Percentiles rank a stretch among this genome's conserved stretches.
Conservation (phyloP, 768 basidiomycete species). For the Butyriboletus loyo region DNA sequence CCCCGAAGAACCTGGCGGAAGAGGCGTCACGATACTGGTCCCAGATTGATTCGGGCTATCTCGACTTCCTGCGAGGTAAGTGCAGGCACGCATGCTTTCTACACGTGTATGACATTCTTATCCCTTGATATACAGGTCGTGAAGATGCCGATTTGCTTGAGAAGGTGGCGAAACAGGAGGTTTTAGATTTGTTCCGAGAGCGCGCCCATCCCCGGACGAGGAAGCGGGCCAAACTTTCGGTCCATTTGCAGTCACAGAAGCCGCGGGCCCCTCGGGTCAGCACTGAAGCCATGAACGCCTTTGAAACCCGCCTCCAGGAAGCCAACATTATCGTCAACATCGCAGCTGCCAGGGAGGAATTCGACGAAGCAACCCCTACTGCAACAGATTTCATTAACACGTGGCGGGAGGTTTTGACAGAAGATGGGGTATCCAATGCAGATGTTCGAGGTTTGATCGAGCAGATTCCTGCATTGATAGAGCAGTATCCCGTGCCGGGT, state of each 20-base stretch:
- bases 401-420: slow-evolving; percentile 48
- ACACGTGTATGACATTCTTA: neutral
- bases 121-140: slow-evolving; percentile 45
- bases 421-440: slow-evolving; percentile 39
- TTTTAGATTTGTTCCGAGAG: slow-evolving; percentile 65
- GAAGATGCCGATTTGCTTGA: slow-evolving; percentile 68
- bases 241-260: slow-evolving; percentile 76
- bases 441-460: slow-evolving; percentile 46
- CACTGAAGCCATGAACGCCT: slow-evolving; percentile 56
- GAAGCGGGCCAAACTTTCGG: slow-evolving; percentile 76
- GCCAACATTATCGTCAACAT: slow-evolving; percentile 50
- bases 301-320: slow-evolving; percentile 50
- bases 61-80: slow-evolving; percentile 85
- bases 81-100: slow-evolving; percentile 11
- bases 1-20: slow-evolving; percentile 82
- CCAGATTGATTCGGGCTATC: slow-evolving; percentile 74
- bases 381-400: slow-evolving; percentile 60
- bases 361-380: slow-evolving; percentile 55
- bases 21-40: slow-evolving; percentile 69
- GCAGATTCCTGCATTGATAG: slow-evolving; percentile 55
- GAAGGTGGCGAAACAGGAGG: slow-evolving; percentile 68
- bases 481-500: slow-evolving; percentile 52
- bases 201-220: slow-evolving; percentile 68
- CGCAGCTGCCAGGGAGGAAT: slow-evolving; percentile 47
- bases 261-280: slow-evolving; percentile 61